Evolutionary conservation across 768 basidiomycete species (phyloP).

Genomic region (Mycena indigotica): DNA sequence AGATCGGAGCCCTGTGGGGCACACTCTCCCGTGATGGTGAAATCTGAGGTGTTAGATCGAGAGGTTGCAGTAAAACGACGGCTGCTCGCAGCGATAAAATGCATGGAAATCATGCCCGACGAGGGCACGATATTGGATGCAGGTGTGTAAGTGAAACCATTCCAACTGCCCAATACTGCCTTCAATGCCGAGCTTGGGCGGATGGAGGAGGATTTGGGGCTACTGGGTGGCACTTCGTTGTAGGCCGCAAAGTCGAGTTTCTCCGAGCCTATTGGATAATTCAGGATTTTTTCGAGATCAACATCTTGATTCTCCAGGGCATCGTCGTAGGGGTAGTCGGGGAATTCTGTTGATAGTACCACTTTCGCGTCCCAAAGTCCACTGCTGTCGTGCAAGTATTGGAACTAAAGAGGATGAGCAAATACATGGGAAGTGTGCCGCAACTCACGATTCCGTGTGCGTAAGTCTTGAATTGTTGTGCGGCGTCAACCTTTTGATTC

Average conservation of each 20-base stretch:
- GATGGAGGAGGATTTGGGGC: neutral
- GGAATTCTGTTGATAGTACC: constrained; percentile 17
- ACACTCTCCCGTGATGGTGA: constrained; percentile 23
- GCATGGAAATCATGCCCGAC: constrained; percentile 13
- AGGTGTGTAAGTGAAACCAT: constrained; percentile 24
- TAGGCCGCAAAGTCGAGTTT: constrained; percentile 25
- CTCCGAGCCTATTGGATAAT: constrained; percentile 23
- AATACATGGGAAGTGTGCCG: neutral
- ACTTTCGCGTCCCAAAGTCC: constrained; percentile 19
- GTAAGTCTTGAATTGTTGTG: constrained; percentile 27
- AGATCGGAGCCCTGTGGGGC: constrained; percentile 10
- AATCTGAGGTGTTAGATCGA: constrained; percentile 14
- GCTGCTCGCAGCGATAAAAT: constrained; percentile 12
- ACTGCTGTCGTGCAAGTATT: constrained; percentile 15
- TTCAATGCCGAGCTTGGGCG: constrained; percentile 2
- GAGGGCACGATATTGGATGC: constrained; percentile 5
- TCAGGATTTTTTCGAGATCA: constrained; percentile 22
- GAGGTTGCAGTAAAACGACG: constrained; percentile 16
- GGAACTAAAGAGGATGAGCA: constrained; percentile 15
- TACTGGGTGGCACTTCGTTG: constrained; percentile 3
- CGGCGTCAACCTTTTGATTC: constrained; percentile 28
- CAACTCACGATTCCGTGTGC: constrained; percentile 31
- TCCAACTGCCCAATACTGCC: constrained; percentile 26
- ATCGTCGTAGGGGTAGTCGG: constrained; percentile 26
- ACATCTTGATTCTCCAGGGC: constrained; percentile 21